Evolutionary conservation across 805 yeast genomes (phyloP), one percentile per base, ranked within the genome.

Genomic region (Candida sanyiensis): DNA sequence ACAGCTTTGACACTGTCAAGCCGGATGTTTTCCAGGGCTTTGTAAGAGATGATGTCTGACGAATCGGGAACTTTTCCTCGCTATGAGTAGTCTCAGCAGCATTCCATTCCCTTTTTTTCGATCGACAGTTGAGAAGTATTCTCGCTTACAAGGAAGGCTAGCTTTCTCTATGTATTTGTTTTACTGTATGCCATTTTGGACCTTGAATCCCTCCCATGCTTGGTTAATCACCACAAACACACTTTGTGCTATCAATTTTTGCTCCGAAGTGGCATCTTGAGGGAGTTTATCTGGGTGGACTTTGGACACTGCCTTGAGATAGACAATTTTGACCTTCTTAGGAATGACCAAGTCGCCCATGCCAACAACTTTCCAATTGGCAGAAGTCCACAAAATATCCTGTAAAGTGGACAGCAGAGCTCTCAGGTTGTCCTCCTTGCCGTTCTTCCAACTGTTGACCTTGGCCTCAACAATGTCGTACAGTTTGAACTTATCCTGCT

Each of bases 271-370:
- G 2, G 81, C 75, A 17, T 62, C 59, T n/a, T 62, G 55, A 6
- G 77, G 66, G 18, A 89, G 64, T 58, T 93, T 93, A 59, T 93
- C 99, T 0, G 90, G 78, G 59, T 89, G 93, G 3, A 96, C 94
- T 36, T 77, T 73, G 0, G 97, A 80, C 49, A 93, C 86, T 5
- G 96, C 87, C 59, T 83, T 85, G 88, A 93, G 79, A 30, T 93
- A 93, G 15, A 69, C 68, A 26, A 90, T 66, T 58, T 90, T 90
- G 27, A 88, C 97, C 57, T 84, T 88, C 51, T 88, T 89, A 15
- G 95, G 90, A 46, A 89, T 66, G 43, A 93, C 93, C 43, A 93
- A 65, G 40, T 90, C 97, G 4, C 80, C 70, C 54, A 82, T 59
- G 2, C 78, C 58, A 5, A 88, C 80, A 13, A 72, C 66, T 46